Evolutionary conservation across 345 rosid species (phyloP).

Genomic region (Brassica rapa): DNA sequence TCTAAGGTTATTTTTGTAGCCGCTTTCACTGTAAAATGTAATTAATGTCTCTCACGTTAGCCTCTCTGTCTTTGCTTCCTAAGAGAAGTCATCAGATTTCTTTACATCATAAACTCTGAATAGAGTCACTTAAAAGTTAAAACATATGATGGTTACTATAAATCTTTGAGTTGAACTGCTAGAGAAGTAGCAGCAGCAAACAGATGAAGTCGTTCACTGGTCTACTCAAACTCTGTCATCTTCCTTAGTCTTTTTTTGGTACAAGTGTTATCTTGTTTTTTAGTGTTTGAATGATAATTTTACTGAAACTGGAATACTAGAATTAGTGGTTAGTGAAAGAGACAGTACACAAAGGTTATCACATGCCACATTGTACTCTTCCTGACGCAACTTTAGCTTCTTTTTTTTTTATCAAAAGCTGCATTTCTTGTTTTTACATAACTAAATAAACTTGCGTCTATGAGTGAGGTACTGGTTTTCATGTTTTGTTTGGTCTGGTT

Average conservation of each 20-base stretch:
- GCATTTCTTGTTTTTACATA: conserved; percentile 13
- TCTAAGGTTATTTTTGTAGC: conserved; percentile 1
- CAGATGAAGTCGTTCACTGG: conserved; percentile 2
- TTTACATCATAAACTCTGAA: not conserved
- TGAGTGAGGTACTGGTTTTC: not conserved
- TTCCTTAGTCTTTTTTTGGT: not conserved
- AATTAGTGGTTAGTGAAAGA: conserved; percentile 39
- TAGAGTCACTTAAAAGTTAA: conserved; percentile 14
- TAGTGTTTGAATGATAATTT: not conserved
- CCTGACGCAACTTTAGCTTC: conserved; percentile 23
- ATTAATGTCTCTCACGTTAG: not conserved
- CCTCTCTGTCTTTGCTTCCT: not conserved
- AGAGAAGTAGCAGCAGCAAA: conserved; percentile 6
- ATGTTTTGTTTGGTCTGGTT: conserved; percentile 18
- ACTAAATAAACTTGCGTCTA: conserved; percentile 22
- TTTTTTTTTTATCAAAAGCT: conserved; percentile 24
- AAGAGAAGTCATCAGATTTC: conserved; percentile 1
- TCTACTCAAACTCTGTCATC: conserved; percentile 6
- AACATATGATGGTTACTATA: conserved; percentile 20
- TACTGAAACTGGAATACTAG: conserved; percentile 29
- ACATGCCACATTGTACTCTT: conserved; percentile 40
- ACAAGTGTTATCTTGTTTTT: not conserved
- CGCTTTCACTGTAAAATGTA: not conserved
- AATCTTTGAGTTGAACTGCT: conserved; percentile 2
- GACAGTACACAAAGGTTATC: conserved; percentile 39